Conservation (phyloP, 495 filamentous ascomycete genomes). For the Neurospora sp. region DNA sequence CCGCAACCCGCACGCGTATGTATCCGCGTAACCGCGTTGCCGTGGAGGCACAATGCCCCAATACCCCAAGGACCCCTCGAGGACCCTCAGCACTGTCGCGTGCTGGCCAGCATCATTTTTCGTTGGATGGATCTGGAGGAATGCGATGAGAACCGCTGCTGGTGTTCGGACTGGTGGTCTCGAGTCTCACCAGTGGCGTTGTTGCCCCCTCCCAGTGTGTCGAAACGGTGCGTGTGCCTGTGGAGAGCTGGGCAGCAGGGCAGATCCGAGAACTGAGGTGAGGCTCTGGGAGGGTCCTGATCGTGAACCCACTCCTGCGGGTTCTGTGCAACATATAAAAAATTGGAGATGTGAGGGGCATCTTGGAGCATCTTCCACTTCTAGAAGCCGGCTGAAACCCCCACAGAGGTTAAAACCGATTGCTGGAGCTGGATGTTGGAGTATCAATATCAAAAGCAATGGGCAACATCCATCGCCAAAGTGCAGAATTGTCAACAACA, state of each 20-base stretch:
- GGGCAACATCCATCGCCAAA: not conserved
- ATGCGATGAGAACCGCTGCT: not conserved
- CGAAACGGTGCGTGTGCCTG: slow-evolving; percentile 12
- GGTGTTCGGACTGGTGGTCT: not conserved
- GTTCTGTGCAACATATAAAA: slow-evolving; percentile 29
- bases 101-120: not conserved
- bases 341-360: slow-evolving; percentile 22
- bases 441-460: slow-evolving; percentile 8
- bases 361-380: slow-evolving; percentile 5
- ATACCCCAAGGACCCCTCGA: not conserved
- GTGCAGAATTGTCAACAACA: not conserved
- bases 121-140: not conserved
- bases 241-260: slow-evolving; percentile 18
- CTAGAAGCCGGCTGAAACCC: slow-evolving; percentile 16
- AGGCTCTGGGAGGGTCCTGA: slow-evolving; percentile 32
- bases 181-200: slow-evolving; percentile 10
- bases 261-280: slow-evolving; percentile 21
- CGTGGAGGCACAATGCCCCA: not conserved
- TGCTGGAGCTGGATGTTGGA: not conserved
- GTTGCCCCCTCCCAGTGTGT: slow-evolving; percentile 13
- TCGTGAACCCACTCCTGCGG: slow-evolving; percentile 31
- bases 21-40: not conserved
- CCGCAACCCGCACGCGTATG: not conserved
- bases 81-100: not conserved
- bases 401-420: not conserved